Evolutionary conservation across 441 rosid genomes (phyloP), one percentile per base, ranked within the genome.

Genomic region (Brassica balearica): DNA sequence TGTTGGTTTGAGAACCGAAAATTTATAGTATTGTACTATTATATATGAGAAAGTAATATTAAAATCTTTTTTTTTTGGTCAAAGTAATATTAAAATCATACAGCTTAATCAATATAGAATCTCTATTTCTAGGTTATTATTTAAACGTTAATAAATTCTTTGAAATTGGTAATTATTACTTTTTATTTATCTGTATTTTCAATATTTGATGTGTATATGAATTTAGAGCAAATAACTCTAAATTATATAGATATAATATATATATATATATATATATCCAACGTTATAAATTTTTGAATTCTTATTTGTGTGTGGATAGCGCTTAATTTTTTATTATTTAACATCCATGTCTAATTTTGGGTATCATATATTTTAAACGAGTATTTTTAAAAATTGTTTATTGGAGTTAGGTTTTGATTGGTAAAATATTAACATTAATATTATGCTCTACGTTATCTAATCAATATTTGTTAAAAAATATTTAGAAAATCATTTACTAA

Each of bases 341-440:
- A 46, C 55, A 46, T 12, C 55, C 61, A 56, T 56, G 61, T 56
- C 61, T 19, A 17, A 17, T 56, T 55, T 56, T 56, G 61, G 46
- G 46, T 38, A 38, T 6, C 7, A 6, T 19, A 19, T 19, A 19
- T 19, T 19, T 19, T 19, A 19, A 19, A 19, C 19, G 38, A 34
- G n/a, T 34, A 34, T 34, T 34, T 6, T 34, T 34, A 34, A 1
- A 34, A 34, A 8, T 34, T 34, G 38, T 34, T 34, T 34, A 34
- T 8, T 32, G 38, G 6, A 32, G 38, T 4, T 32, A 8, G 38
- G 38, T 0, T 32, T 32, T 32, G 32, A 27, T 27, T 27, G 32
- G 32, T 27, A 27, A 6, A 27, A 27, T 27, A 27, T 27, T 27
- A 27, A 4, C 32, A 27, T 27, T 27, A 27, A 27, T 27, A 27